phyloP scores from a whole-genome alignment of 73 alveolate genomes.

The Paraurostyla sp. region DNA sequence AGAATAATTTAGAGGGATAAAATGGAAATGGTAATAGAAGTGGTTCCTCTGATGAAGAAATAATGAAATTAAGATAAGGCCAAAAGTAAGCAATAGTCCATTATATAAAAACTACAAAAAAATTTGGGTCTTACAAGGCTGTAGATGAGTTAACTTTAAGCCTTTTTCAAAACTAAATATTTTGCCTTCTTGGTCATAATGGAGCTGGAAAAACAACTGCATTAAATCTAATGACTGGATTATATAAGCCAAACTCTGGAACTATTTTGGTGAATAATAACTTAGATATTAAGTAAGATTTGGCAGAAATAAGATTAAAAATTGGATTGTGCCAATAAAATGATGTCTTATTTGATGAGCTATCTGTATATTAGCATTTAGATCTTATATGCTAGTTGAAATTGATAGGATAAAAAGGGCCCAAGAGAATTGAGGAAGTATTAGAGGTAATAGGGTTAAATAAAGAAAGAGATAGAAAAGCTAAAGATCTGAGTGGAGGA shows the following conservation, averaged over 20 bases:
- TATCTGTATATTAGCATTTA: slow-evolving; percentile 81
- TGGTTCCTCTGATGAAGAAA: not conserved
- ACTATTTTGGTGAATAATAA: not conserved
- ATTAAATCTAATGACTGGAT: slow-evolving; percentile 69
- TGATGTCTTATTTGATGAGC: slow-evolving; percentile 78
- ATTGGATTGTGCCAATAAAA: slow-evolving; percentile 43
- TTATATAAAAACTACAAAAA: not conserved
- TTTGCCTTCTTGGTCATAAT: slow-evolving; percentile 81
- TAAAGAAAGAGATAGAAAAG: slow-evolving; percentile 52
- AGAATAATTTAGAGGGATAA: not conserved
- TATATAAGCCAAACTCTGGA: slow-evolving; percentile 10
- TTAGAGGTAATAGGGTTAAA: slow-evolving; percentile 48
- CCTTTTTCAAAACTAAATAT: slow-evolving; percentile 66
- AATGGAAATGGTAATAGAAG: not conserved
- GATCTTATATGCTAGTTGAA: slow-evolving; percentile 66
- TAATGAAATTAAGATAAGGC: not conserved
- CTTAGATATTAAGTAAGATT: not conserved
- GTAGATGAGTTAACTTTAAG: slow-evolving; percentile 69
- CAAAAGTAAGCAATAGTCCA: not conserved
- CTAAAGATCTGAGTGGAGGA: slow-evolving; percentile 79
- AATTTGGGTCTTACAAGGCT: slow-evolving; percentile 66
- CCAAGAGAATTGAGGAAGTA: slow-evolving; percentile 6
- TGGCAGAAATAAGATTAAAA: slow-evolving; percentile 10
- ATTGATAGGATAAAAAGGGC: not conserved
- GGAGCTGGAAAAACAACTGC: slow-evolving; percentile 90